Conservation (phyloP, 2,329 filamentous ascomycete genomes). For the Hortaea werneckii region DNA sequence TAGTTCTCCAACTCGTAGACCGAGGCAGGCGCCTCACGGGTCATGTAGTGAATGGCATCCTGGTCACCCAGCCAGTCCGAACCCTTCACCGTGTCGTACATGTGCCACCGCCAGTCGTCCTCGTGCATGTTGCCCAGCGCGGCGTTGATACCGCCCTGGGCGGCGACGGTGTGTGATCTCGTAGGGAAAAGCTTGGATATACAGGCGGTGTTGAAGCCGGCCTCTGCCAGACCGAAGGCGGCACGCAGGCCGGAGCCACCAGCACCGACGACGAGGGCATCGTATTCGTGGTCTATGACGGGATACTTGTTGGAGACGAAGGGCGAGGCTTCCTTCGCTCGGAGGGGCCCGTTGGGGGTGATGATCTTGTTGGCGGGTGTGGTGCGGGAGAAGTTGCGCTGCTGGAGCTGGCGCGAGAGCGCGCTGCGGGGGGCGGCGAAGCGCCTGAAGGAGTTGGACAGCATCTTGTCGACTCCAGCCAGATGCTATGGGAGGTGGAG, state of each 20-base stretch:
- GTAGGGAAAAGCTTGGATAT: conserved; percentile 81
- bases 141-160: conserved; percentile 72
- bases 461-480: conserved; percentile 16
- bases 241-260: conserved; percentile 73
- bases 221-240: conserved; percentile 76
- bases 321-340: conserved; percentile 85
- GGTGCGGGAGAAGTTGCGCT: conserved; percentile 71
- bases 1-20: conserved; percentile 96
- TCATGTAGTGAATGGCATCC: conserved; percentile 98
- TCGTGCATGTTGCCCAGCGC: conserved; percentile 93
- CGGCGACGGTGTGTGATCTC: conserved; percentile 71
- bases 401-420: conserved; percentile 26
- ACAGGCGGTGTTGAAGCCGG: conserved; percentile 81
- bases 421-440: conserved; percentile 21
- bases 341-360: conserved; percentile 64
- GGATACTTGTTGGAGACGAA: conserved; percentile 85
- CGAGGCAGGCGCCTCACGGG: conserved; percentile 79
- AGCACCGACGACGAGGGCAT: conserved; percentile 87
- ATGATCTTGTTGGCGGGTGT: conserved; percentile 75
- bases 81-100: conserved; percentile 98
- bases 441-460: conserved; percentile 27
- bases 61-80: conserved; percentile 97
- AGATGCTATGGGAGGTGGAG: background rate
- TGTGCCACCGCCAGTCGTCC: conserved; percentile 98
- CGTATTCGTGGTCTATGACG: conserved; percentile 98